Conservation (phyloP, 2,329 filamentous ascomycete species). For the Ophiostoma piceae region DNA sequence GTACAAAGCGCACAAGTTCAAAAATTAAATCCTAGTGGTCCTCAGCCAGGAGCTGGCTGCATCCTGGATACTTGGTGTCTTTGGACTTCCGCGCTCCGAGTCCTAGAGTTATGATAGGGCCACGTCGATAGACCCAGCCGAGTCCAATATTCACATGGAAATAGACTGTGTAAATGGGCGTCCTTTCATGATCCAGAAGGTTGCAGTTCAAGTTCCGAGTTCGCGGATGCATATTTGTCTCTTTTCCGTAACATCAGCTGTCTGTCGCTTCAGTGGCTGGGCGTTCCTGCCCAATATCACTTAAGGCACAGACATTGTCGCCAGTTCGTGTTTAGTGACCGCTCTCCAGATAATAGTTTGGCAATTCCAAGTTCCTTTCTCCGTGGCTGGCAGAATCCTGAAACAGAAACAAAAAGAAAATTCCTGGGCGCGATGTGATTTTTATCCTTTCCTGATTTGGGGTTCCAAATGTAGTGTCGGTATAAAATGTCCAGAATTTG, state of each 20-base stretch:
- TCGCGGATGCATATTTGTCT: background rate
- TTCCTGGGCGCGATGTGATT: background rate
- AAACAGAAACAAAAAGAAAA: constrained; percentile 6
- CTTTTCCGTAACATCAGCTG: background rate
- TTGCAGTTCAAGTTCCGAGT: background rate
- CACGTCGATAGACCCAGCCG: background rate
- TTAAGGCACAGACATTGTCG: background rate
- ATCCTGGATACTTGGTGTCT: background rate
- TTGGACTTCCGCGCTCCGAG: background rate
- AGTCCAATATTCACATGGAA: too few relatives aligned
- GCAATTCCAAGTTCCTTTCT: background rate
- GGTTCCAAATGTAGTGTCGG: background rate
- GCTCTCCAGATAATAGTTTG: background rate
- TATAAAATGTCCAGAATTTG: background rate
- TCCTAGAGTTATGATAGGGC: background rate
- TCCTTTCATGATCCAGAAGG: background rate
- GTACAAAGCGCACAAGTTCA: background rate
- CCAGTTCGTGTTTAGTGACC: background rate
- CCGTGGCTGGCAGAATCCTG: background rate
- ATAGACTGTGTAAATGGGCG: background rate
- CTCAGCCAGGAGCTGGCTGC: background rate
- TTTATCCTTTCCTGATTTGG: constrained; percentile 3
- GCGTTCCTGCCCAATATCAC: background rate
- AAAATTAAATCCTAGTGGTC: background rate
- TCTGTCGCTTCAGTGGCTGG: background rate